Conservation (phyloP, 495 filamentous ascomycete species). For the Penicillium angulare region DNA sequence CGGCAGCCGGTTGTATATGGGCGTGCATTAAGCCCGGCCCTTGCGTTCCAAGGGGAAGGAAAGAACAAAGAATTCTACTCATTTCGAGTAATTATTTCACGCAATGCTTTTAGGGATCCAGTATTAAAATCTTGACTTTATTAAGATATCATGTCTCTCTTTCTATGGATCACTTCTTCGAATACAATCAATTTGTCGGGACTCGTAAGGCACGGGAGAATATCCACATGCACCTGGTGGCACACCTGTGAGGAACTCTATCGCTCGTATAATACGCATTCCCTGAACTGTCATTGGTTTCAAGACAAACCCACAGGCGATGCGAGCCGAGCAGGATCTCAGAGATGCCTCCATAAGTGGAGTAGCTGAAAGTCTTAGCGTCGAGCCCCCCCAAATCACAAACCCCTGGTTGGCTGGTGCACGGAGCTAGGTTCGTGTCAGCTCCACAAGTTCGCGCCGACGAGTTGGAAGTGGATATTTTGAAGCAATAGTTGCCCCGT, state of each 20-base stretch:
- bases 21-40: too few species aligned
- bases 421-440: background rate
- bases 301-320: constrained; percentile 3
- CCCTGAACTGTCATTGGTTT: background rate
- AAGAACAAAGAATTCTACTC: too few species aligned
- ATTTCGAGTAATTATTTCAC: too few species aligned
- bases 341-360: constrained; percentile 4
- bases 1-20: too few species aligned
- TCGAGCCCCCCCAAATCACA: background rate
- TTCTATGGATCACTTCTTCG: background rate
- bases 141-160: constrained; percentile 2
- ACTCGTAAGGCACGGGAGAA: background rate
- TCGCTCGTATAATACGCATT: constrained; percentile 3
- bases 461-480: constrained; percentile 2
- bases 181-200: background rate
- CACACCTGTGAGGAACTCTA: background rate
- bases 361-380: constrained; percentile 6
- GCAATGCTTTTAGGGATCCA: too few species aligned
- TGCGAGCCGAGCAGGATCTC: constrained; percentile 6
- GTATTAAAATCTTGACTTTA: too few species aligned
- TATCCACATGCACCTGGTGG: background rate
- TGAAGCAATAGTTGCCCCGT: background rate
- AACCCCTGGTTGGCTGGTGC: background rate
- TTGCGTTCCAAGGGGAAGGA: too few species aligned
- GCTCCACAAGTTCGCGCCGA: constrained; percentile 8